phyloP scores from a whole-genome alignment of 2,329 filamentous ascomycete genomes.

The Fusarium floridanum region DNA sequence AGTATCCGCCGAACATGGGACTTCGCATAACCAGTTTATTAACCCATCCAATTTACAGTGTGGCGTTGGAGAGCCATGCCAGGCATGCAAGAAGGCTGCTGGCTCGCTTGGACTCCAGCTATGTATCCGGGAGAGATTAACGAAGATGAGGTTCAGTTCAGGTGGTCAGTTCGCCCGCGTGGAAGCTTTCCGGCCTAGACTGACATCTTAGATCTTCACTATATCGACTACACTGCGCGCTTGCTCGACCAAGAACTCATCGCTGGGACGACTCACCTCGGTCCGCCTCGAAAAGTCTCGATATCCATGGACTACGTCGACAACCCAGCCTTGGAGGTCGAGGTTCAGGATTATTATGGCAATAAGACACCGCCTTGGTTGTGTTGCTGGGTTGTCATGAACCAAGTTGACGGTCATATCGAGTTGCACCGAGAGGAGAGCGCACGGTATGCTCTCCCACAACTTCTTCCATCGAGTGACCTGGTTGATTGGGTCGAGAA shows the following conservation, averaged over 20 bases:
- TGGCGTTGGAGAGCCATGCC: constrained; percentile 43
- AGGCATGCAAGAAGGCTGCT: constrained; percentile 42
- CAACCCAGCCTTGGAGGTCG: constrained; percentile 41
- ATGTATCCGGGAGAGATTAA: constrained; percentile 46
- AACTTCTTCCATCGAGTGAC: constrained; percentile 38
- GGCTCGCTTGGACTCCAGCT: constrained; percentile 43
- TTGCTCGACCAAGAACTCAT: constrained; percentile 46
- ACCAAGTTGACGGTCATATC: constrained; percentile 44
- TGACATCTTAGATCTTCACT: constrained; percentile 43
- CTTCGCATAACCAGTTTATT: constrained; percentile 6
- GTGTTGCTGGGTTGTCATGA: constrained; percentile 48
- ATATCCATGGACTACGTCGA: constrained; percentile 46
- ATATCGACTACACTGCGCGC: constrained; percentile 46
- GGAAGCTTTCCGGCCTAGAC: background rate
- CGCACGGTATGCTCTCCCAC: constrained; percentile 44
- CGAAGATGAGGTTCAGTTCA: constrained; percentile 47
- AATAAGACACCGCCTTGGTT: constrained; percentile 41
- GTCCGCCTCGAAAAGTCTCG: constrained; percentile 42
- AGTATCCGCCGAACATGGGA: background rate
- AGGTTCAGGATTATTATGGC: constrained; percentile 46
- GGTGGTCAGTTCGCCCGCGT: constrained; percentile 34
- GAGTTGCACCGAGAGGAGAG: constrained; percentile 46
- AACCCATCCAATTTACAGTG: constrained; percentile 33
- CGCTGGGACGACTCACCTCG: constrained; percentile 46
- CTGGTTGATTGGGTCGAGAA: constrained; percentile 45